Base-by-base conservation (phyloP, 2,329 filamentous ascomycete genomes). In the Phyllosticta ampelicida region DNA sequence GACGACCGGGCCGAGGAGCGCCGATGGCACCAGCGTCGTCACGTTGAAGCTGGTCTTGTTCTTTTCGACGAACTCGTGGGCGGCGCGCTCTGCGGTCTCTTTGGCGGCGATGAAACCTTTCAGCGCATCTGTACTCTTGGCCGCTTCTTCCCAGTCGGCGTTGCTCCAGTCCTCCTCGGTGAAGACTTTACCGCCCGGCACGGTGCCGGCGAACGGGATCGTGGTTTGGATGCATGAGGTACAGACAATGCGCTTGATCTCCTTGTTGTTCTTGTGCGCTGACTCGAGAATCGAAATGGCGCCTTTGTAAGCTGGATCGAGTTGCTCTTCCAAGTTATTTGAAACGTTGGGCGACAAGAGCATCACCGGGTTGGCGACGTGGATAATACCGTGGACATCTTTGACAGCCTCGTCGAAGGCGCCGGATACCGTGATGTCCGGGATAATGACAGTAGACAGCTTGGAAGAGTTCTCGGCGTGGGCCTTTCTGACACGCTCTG, bases 261-360 rank as follows among this genome's bases (percentile, higher is more conserved):
- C 13, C 9, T 20, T 11, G 5, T 51, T 51, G 3, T 21, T 3
- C 49, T 51, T 51, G 49, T 53, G 29, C 23, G 59, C 23, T 44
- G 53, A 69, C 3, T 68, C 66, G 9, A 79, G 63, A 18, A 79
- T 68, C 0, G 74, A 70, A 3, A 66, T 68, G 1, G 77, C 74
- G 1, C 77, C 76, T 48, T 76, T 74, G 28, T 79, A 75, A 1
- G 77, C 76, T 0, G 77, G 77, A 3, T 70, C 58, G 2, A 79
- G 68, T 0, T 79, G 66, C 50, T 59, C 57, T 28, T 50, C 20
- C n/a, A 59, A 53, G 21, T 55, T 53, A 13, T 28, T 44, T 8
- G 36, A 44, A n/a, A 44, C n/a, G 36, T 16, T 44, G 16, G 36
- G 36, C 3, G 36, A 44, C 36, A 44, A 16, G 13, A 13, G 36